These are phyloP conservation scores for Globisporangium splendens DNA, from an alignment of 352 stramenopile species.

Conservation along the genomic window DNA sequence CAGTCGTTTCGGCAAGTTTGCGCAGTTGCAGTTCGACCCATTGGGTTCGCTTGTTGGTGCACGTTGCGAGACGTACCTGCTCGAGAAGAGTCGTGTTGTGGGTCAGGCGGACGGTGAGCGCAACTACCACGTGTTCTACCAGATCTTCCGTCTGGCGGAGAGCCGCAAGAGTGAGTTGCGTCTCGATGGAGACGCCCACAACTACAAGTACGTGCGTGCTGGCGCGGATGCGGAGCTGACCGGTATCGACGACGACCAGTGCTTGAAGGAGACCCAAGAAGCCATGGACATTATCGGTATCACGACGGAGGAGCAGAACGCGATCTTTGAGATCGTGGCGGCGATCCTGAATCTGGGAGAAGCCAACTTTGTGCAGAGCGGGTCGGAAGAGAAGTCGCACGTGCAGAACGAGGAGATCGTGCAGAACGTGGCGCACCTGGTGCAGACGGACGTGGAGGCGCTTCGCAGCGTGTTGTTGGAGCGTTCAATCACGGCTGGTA, in stretches of 20 bases:
- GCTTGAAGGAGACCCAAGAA: constrained; percentile 62
- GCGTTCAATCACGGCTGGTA: constrained; percentile 66
- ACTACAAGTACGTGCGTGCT: constrained; percentile 36
- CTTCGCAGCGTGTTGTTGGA: constrained; percentile 48
- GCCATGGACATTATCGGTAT: constrained; percentile 63
- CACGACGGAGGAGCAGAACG: constrained; percentile 37
- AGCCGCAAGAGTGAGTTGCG: constrained; percentile 43
- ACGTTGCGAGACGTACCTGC: constrained; percentile 94
- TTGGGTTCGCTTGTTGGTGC: constrained; percentile 76
- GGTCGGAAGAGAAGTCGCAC: too few relatives aligned
- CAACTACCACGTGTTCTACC: constrained; percentile 97
- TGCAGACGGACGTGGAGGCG: constrained; percentile 29
- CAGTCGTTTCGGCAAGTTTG: constrained; percentile 95
- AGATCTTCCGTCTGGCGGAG: constrained; percentile 36
- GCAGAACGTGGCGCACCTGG: constrained; percentile 34
- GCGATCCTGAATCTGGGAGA: constrained; percentile 84
- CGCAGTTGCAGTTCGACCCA: constrained; percentile 91
- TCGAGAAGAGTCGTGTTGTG: constrained; percentile 95
- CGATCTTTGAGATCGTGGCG: too few relatives aligned
- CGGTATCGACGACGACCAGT: constrained; percentile 35
- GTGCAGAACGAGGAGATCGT: constrained; percentile 62
- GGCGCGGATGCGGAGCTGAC: constrained; percentile 38
- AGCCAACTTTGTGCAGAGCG: constrained; percentile 52
- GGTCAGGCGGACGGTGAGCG: constrained; percentile 88
- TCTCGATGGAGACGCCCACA: constrained; percentile 56